A percentile compares a stretch with the other conserved stretches of the same genome.
Conservation (phyloP, 2,329 filamentous ascomycete species). For the Fusarium virguliforme region DNA sequence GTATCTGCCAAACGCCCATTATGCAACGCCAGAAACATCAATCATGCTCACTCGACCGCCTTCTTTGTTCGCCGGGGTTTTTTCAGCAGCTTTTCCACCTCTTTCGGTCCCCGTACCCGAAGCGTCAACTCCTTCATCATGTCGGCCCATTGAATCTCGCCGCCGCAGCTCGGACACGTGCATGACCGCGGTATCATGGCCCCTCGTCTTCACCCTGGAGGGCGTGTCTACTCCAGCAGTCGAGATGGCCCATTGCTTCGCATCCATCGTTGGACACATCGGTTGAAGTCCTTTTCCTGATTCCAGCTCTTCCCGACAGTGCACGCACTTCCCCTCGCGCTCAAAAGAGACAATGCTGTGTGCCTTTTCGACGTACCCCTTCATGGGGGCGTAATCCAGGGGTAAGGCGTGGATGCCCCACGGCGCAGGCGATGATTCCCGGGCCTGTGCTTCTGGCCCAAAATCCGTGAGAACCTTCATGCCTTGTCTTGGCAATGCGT, state of each 20-base stretch:
- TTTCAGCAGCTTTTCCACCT: constrained; percentile 79
- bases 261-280: constrained; percentile 69
- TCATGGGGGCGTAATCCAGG: constrained; percentile 70
- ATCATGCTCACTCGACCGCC: constrained; percentile 32
- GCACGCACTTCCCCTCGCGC: constrained; percentile 68
- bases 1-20: constrained; percentile 40
- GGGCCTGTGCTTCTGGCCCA: constrained; percentile 45
- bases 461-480: constrained; percentile 74
- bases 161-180: constrained; percentile 79
- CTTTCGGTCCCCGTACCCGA: constrained; percentile 78
- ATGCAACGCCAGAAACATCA: constrained; percentile 16
- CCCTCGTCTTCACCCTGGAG: constrained; percentile 57
- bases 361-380: constrained; percentile 70
- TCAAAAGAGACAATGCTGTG: constrained; percentile 70
- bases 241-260: constrained; percentile 72
- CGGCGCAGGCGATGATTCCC: constrained; percentile 29
- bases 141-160: constrained; percentile 77
- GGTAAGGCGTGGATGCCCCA: constrained; percentile 70
- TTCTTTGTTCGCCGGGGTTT: constrained; percentile 57
- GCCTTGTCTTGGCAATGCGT: constrained; percentile 63
- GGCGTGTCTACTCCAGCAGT: constrained; percentile 72
- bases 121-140: constrained; percentile 89
- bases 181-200: constrained; percentile 78
- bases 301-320: constrained; percentile 65
- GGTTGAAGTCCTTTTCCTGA: constrained; percentile 69